Evolutionary conservation across 257 asterid genomes (phyloP).

Genomic region (Scutellaria baicalensis): DNA sequence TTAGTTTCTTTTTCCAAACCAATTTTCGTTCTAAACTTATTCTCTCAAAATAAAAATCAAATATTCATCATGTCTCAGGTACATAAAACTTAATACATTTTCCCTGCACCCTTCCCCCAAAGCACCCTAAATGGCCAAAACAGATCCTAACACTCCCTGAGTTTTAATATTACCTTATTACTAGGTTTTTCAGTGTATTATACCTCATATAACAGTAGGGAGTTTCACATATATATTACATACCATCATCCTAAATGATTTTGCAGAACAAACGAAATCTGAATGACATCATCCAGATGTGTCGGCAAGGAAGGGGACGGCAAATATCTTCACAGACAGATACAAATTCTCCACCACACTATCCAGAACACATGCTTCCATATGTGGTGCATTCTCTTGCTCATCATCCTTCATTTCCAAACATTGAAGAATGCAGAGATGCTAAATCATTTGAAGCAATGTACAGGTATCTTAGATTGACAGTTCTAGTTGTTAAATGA

Average conservation of each 20-base stretch:
- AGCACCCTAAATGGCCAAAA: background rate
- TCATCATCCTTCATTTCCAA: conserved; percentile 77
- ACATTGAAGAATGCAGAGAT: conserved; percentile 76
- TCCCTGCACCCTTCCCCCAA: background rate
- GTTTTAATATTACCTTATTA: conserved; percentile 1
- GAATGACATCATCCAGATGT: conserved; percentile 85
- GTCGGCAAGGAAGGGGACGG: conserved; percentile 74
- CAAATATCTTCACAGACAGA: conserved; percentile 63
- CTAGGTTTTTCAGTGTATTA: background rate
- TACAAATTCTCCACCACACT: conserved; percentile 39
- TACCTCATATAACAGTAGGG: background rate
- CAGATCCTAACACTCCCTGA: background rate
- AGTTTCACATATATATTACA: background rate
- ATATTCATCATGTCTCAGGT: background rate
- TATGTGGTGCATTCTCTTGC: conserved; percentile 93
- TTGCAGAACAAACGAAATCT: conserved; percentile 75
- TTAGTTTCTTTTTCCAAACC: background rate
- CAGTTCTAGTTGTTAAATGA: conserved; percentile 8
- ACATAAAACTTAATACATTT: background rate
- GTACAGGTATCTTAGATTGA: conserved; percentile 73
- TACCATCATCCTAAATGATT: conserved; percentile 14
- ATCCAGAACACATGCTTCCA: conserved; percentile 81
- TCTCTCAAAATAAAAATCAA: background rate
- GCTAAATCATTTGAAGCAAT: conserved; percentile 61
- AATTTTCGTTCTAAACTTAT: background rate